Evolutionary conservation across 441 rosid genomes (phyloP).

Genomic region (Croton setiger): DNA sequence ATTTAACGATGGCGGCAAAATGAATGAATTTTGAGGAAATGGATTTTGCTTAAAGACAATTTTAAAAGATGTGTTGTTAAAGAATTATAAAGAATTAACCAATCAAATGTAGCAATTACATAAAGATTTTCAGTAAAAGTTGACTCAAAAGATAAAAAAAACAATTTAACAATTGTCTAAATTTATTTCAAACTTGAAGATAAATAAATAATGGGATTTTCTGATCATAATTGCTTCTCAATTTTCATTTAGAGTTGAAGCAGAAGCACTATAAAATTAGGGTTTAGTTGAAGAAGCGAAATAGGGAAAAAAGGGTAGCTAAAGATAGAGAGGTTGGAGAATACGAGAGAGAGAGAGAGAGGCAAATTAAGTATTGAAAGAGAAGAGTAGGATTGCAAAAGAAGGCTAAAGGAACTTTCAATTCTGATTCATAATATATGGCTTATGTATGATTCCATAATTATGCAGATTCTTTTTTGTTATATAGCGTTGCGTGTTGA

Average conservation of each 20-base stretch:
- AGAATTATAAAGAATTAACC: neutral
- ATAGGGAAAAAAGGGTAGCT: conserved; percentile 15
- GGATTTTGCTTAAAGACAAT: no score
- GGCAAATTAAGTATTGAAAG: conserved; percentile 22
- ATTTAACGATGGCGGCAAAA: no score
- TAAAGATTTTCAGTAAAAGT: no score
- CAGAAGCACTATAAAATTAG: neutral
- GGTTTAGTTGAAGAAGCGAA: neutral
- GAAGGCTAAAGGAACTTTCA: conserved; percentile 19
- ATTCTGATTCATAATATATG: no score
- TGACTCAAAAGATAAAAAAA: no score
- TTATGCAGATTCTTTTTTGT: no score
- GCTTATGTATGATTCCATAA: no score
- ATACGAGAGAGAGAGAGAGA: conserved; percentile 10
- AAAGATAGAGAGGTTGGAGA: neutral
- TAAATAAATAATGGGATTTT: neutral
- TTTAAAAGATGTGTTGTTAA: no score
- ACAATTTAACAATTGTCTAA: no score
- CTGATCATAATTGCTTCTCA: neutral
- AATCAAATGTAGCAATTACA: neutral
- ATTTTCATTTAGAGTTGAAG: neutral
- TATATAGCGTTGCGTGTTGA: conserved; percentile 14
- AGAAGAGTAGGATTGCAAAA: conserved; percentile 15
- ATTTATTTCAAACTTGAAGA: neutral
- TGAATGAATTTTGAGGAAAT: no score